Base-by-base conservation (phyloP, 306 rosid genomes). In the Cicer judaicum region DNA sequence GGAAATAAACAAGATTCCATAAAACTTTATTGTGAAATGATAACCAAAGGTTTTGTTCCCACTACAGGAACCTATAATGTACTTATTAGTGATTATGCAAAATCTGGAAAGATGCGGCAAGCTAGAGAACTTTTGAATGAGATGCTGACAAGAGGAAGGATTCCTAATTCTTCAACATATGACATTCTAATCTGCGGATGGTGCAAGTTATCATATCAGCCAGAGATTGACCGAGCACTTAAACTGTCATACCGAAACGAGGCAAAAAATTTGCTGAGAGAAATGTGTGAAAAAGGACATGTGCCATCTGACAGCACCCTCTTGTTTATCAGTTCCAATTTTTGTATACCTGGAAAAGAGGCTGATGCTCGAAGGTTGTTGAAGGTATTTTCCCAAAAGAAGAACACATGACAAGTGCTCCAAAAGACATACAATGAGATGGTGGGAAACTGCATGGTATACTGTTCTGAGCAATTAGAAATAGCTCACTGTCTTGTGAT, bases 71-170 rank as follows among this genome's bases (percentile, higher is more conserved):
- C 97, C 46, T 94, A 86, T 76, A 92, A 94, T 74, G 91, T 86
- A 79, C 99, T 94, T 56, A 88, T 94, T 74, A 74, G 83, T 78
- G 94, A 92, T 87, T 89, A 74, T 68, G 92, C 95, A 21, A 85
- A 87, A 81, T 86, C 72, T 21, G 97, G 95, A 73, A 92, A 87
- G 86, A 94, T 88, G 99, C 81, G 75, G 65, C 92, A 91, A 81
- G 99, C 99, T 59, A 84, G 84, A 80, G 99, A 90, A 81, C 91
- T 94, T 76, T 81, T 87, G 90, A 87, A 94, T 64, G 97, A 94
- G 85, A 90, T 92, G 99, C 81, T 75, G 83, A 64, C 75, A 19
- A 84, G 91, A 77, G 95, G 96, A 70, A 84, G 85, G 73, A 61
- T 68, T 64, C 92, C 96, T 69, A 90, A 89, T 80, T 85, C 97